Percentiles rank a stretch among this genome's conserved stretches.
Evolutionary conservation across 2,329 filamentous ascomycete genomes (phyloP).

Genomic region (Aspergillus sp.): DNA sequence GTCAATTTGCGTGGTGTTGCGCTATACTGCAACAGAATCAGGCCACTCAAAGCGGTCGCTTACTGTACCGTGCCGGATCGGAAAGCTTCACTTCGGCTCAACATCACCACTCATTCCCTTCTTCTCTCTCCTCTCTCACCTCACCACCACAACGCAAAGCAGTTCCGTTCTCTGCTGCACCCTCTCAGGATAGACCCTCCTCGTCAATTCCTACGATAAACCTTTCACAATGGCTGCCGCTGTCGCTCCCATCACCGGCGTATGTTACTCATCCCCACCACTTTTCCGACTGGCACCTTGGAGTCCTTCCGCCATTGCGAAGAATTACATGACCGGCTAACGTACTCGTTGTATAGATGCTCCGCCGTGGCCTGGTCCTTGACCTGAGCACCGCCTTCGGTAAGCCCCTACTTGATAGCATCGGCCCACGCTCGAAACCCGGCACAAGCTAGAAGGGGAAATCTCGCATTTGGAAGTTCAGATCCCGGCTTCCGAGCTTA

Average conservation of each 20-base stretch:
- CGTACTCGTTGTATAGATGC: constrained; percentile 51
- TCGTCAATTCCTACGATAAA: constrained; percentile 3
- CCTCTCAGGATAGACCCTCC: constrained; percentile 15
- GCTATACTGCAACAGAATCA: constrained; percentile 21
- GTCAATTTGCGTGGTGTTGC: background rate
- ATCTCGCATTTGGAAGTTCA: background rate
- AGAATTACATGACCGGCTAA: constrained; percentile 14
- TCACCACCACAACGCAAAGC: constrained; percentile 22
- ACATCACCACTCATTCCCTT: constrained; percentile 27
- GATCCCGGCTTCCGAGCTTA: background rate
- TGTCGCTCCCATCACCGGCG: constrained; percentile 49
- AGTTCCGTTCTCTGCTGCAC: constrained; percentile 23
- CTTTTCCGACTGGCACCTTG: constrained; percentile 7
- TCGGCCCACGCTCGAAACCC: background rate
- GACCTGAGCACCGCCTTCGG: constrained; percentile 66
- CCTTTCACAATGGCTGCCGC: constrained; percentile 40
- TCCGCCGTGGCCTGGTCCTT: constrained; percentile 64
- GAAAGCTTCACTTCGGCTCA: constrained; percentile 36
- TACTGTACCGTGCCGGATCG: constrained; percentile 34
- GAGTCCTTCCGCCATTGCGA: background rate
- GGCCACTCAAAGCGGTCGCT: constrained; percentile 34
- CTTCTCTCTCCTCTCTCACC: constrained; percentile 21
- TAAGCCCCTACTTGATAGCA: constrained; percentile 41
- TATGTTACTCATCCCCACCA: constrained; percentile 33
- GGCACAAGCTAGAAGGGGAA: background rate